Evolutionary conservation across 192 early-diverging fungal genomes (phyloP), one percentile per base, ranked within the genome.

Genomic region (Umbelopsis isabellina): DNA sequence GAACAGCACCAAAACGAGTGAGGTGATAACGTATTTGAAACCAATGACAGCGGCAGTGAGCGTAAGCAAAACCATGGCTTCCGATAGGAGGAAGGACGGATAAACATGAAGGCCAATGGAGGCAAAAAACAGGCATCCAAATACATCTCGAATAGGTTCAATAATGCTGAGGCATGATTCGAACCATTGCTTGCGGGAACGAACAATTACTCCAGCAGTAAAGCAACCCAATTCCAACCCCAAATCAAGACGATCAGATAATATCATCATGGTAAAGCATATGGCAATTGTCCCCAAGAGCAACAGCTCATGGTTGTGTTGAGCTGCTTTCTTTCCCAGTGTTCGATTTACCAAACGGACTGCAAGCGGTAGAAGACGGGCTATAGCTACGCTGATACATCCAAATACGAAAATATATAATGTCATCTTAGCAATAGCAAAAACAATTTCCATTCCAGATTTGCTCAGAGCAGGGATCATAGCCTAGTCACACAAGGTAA

Each of bases 41-140:
- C 79, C 75, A 25, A 88, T 69, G 2, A 81, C 81, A 11, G 53
- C 71, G 3, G 69, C 61, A 5, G 87, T 81, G 16, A 88, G 65
- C 5, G 74, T 68, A 27, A 88, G 44, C 15, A 88, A 72, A 18
- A 88, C 52, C 35, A 76, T 48, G 9, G 70, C 76, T 68, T 90
- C 83, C n/a, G 78, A 79, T 1, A 75, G 64, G 21, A 88, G 67
- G 72, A 88, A 88, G 13, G 73, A 73, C 7, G 87, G 87, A 52
- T 88, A 87, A 22, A 88, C 75, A 74, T 88, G 87, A 11, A 88
- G 69, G 2, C 87, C 87, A 47, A 88, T 84, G 12, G 80, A 75
- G 6, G 87, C 87, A 74, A 88, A 88, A 67, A 88, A 88, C 2
- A 88, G 69, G 25, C 83, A 80, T 11, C 74, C 77, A 77, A 88